Base-by-base conservation (phyloP, 148 eudicot species). In the Rhododendron williamsianum region DNA sequence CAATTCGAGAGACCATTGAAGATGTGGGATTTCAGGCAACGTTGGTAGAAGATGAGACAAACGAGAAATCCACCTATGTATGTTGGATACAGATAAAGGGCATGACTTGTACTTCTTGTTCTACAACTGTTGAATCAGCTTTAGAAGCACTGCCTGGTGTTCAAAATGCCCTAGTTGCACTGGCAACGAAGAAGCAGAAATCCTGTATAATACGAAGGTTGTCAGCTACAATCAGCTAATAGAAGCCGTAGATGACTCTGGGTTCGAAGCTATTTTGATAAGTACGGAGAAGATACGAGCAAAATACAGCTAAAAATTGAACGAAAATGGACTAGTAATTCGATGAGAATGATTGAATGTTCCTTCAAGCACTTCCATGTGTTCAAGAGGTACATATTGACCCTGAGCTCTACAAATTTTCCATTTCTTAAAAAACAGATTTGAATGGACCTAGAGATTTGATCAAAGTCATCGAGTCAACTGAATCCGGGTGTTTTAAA, bases 41-140 rank as follows among this genome's bases (percentile, higher is more conserved):
- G 25, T 89, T 93, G 86, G 87, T 94, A 5, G 81, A 85, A 86
- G 98, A 91, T 41, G 96, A 89, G 56, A 73, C 21, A 12, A 84
- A 72, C 82, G 91, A 90, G 80, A 91, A 85, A 84, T 89, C 89
- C 48, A 89, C 82, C 41, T 92, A 91, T 86, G 86, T 91, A 72
- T 94, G 98, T 63, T 87, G 98, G 18, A 86, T 94, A 80, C 94
- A 81, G 13, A 91, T 95, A 43, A 91, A 95, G 72, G 96, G 95
- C 72, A 93, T 97, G 93, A 94, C 95, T 19, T 94, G 98, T 92
- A 94, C 92, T 46, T 90, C 97, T 54, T 97, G 99, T 85, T 92
- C 98, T 27, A 88, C 86, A 58, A 93, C 98, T 2, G 85, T 95
- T 4, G 98, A 95, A 88, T 90, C 92, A 58, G 89, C 84, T 82